phyloP scores from a whole-genome alignment of 139 green algal genomes.

The Pseudopediastrum boryanum region DNA sequence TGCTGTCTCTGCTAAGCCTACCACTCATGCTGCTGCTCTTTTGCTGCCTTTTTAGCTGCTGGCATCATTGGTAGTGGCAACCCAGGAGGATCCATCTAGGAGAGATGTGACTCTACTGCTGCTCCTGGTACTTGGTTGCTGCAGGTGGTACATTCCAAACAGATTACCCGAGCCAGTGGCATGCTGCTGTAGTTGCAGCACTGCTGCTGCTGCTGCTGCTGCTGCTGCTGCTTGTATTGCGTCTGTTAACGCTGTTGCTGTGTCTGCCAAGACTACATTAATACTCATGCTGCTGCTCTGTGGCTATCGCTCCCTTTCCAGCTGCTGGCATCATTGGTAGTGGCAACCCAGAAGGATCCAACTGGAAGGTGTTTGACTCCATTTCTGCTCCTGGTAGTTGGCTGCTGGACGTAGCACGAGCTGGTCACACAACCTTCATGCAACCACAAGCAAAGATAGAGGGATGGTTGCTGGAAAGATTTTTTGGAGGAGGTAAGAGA shows the following conservation, averaged over 20 bases:
- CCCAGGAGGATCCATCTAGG: too few species aligned
- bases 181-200: too few species aligned
- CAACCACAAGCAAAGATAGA: slow-evolving; percentile 34
- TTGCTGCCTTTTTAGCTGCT: slow-evolving; percentile 13
- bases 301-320: neutral
- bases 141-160: too few species aligned
- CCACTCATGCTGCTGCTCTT: neutral
- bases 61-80: too few species aligned
- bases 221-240: too few species aligned
- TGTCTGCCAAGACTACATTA: too few species aligned
- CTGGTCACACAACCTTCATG: slow-evolving; percentile 52
- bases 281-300: slow-evolving; percentile 11
- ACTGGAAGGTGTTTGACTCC: slow-evolving; percentile 45
- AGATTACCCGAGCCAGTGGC: too few species aligned
- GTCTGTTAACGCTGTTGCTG: too few species aligned
- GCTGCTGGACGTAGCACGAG: slow-evolving; percentile 29
- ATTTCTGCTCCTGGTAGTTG: slow-evolving; percentile 18
- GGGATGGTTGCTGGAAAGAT: slow-evolving; percentile 42
- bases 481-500: slow-evolving; percentile 39
- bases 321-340: slow-evolving; percentile 40
- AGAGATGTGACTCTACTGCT: too few species aligned
- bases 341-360: slow-evolving; percentile 59
- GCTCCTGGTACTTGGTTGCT: too few species aligned
- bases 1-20: too few species aligned
- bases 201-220: too few species aligned